Percentiles rank a stretch among this genome's conserved stretches.
These are phyloP conservation scores for Ascochyta rabiei DNA, from an alignment of 2,329 filamentous ascomycete genomes.

Conservation along the genomic window DNA sequence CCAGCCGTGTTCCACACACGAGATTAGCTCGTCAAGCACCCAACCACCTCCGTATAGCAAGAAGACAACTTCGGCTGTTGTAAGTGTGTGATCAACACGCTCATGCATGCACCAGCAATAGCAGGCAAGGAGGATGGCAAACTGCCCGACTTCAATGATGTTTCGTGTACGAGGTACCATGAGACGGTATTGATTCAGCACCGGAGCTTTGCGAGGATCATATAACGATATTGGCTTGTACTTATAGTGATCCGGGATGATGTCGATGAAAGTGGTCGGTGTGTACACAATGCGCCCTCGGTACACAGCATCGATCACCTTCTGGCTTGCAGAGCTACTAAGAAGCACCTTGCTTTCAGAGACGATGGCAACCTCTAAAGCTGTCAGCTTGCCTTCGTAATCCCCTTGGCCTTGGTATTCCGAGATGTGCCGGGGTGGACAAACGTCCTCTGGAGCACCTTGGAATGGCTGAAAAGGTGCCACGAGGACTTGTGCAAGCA, in stretches of 20 bases:
- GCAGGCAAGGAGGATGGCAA: slow-evolving; percentile 69
- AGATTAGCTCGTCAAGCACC: slow-evolving; percentile 78
- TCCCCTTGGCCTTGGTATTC: slow-evolving; percentile 54
- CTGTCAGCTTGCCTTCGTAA: slow-evolving; percentile 69
- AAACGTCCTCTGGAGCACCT: slow-evolving; percentile 73
- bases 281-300: slow-evolving; percentile 82
- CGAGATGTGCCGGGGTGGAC: slow-evolving; percentile 60
- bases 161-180: slow-evolving; percentile 81
- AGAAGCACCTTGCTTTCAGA: slow-evolving; percentile 81
- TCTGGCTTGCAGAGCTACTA: slow-evolving; percentile 77
- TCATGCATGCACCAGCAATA: slow-evolving; percentile 76
- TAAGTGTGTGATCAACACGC: slow-evolving; percentile 64
- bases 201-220: slow-evolving; percentile 73
- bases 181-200: slow-evolving; percentile 84
- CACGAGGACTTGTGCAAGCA: slow-evolving; percentile 79
- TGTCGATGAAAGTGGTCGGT: slow-evolving; percentile 79
- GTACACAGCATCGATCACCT: slow-evolving; percentile 83
- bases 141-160: slow-evolving; percentile 75
- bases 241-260: slow-evolving; percentile 86
- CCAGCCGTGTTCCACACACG: slow-evolving; percentile 77
- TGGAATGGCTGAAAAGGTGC: slow-evolving; percentile 87
- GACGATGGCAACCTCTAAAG: slow-evolving; percentile 82
- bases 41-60: slow-evolving; percentile 77
- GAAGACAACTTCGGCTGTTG: slow-evolving; percentile 69
- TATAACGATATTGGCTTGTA: slow-evolving; percentile 81